Evolutionary conservation across 208 protist genomes (phyloP), one percentile per base, ranked within the genome.

Genomic region (Crithidia brevicula): DNA sequence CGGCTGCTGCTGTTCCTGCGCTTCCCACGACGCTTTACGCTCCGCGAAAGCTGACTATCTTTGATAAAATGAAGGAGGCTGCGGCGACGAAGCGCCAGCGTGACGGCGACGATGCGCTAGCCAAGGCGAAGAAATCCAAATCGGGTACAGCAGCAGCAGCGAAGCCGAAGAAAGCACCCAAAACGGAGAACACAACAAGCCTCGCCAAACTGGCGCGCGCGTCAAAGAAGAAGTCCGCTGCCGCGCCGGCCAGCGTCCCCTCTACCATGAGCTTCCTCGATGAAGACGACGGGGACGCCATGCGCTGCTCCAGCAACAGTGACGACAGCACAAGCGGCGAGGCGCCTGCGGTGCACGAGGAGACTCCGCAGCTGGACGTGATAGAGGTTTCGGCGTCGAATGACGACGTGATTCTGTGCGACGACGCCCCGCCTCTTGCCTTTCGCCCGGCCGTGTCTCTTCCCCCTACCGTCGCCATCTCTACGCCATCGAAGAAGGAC

Each of bases 351-450:
- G 63, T 56, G 22, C 23, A 42, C 2, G 67, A 73, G 7, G 70
- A 73, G 10, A 15, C 46, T 23, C 71, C 74, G 8, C 31, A 56
- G 36, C 53, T 91, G 36, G 81, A 91, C 53, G 73, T 89, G 23
- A 61, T 75, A 18, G 68, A 56, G 49, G 58, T 83, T 30, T 73
- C 70, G 10, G 50, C 65, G 20, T 72, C 72, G 15, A 91, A 92
- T 51, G 91, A 96, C 59, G 91, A 94, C 6, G 81, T 96, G 34
- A 79, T 94, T 47, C 38, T 96, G 22, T 93, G 82, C 72, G 86
- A 96, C 59, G 79, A 93, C 69, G 79, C 85, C 0, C 73, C 86
- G 28, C 88, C 88, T 18, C 69, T 93, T 33, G 79, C 83, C 8
- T 94, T 96, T 73, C 67, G 67, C 16, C 67, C 69, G 7, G 50